A percentile compares a stretch with the other conserved stretches of the same genome.
Evolutionary conservation across 1,139 yeast genomes (phyloP).

Genomic region (Sugiyamaella grinbergsii): DNA sequence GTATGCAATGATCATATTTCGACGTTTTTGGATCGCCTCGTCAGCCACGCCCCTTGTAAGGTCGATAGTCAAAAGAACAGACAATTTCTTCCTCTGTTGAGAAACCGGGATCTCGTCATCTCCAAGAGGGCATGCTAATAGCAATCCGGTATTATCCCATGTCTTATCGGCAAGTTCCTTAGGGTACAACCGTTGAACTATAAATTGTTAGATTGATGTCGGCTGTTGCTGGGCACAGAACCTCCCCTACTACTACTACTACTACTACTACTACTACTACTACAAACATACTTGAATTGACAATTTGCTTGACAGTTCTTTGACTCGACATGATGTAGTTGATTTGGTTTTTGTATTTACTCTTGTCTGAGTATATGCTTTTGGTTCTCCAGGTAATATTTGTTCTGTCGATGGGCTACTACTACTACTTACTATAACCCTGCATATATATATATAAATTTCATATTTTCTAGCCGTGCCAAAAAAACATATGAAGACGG

Average conservation of each 20-base stretch:
- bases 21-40: conserved; percentile 65
- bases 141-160: conserved; percentile 93
- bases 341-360: background rate
- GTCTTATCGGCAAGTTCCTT: conserved; percentile 72
- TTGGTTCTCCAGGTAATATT: background rate
- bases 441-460: conserved; percentile 5
- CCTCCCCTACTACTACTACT: too few species aligned
- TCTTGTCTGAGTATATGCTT: too few species aligned
- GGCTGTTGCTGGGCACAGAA: too few species aligned
- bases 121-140: conserved; percentile 61
- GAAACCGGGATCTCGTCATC: conserved; percentile 24
- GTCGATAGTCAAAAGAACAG: conserved; percentile 76
- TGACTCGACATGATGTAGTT: conserved; percentile 44
- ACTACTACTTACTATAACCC: background rate
- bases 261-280: background rate
- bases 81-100: conserved; percentile 36
- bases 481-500: too few species aligned
- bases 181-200: conserved; percentile 72
- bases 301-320: conserved; percentile 50
- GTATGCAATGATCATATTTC: conserved; percentile 71
- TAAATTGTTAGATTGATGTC: background rate
- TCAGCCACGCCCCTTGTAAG: conserved; percentile 80
- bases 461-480: background rate
- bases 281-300: conserved; percentile 39
- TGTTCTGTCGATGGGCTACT: background rate